phyloP scores from a whole-genome alignment of 768 basidiomycete genomes.

The Lentinula boryana region DNA sequence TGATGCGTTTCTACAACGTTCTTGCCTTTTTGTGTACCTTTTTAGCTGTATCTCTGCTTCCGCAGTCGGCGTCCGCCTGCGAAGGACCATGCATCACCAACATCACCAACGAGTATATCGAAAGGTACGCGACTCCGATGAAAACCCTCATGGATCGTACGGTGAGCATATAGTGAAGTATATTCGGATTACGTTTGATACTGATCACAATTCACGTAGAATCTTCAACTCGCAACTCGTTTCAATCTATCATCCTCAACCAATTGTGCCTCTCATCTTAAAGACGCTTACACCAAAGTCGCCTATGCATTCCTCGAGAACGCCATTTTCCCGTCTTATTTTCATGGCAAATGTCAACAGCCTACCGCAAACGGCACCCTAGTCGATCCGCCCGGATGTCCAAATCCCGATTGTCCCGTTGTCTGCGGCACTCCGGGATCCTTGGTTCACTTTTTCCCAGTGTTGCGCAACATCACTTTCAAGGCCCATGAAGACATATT shows the following conservation, averaged over 20 bases:
- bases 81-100: slow-evolving; percentile 64
- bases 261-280: slow-evolving; percentile 23
- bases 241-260: neutral
- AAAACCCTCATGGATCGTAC: slow-evolving; percentile 29
- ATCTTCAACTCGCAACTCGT: slow-evolving; percentile 6
- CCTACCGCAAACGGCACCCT: slow-evolving; percentile 27
- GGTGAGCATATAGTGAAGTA: slow-evolving; percentile 25
- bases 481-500: slow-evolving; percentile 32
- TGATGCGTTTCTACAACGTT: neutral
- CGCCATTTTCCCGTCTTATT: slow-evolving; percentile 64
- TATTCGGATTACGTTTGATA: too few relatives aligned
- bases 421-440: slow-evolving; percentile 83
- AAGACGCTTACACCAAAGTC: slow-evolving; percentile 35
- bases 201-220: neutral
- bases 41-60: slow-evolving; percentile 19
- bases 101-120: slow-evolving; percentile 51
- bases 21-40: slow-evolving; percentile 15
- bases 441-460: slow-evolving; percentile 59
- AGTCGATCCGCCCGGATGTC: slow-evolving; percentile 59
- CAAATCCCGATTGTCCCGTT: slow-evolving; percentile 73
- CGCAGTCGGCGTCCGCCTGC: slow-evolving; percentile 45
- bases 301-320: slow-evolving; percentile 39
- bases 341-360: slow-evolving; percentile 71
- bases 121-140: slow-evolving; percentile 43
- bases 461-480: slow-evolving; percentile 42